Evolutionary conservation across 176 grass and related monocot species (phyloP).

Genomic region (Hyparrhenia diplandra): DNA sequence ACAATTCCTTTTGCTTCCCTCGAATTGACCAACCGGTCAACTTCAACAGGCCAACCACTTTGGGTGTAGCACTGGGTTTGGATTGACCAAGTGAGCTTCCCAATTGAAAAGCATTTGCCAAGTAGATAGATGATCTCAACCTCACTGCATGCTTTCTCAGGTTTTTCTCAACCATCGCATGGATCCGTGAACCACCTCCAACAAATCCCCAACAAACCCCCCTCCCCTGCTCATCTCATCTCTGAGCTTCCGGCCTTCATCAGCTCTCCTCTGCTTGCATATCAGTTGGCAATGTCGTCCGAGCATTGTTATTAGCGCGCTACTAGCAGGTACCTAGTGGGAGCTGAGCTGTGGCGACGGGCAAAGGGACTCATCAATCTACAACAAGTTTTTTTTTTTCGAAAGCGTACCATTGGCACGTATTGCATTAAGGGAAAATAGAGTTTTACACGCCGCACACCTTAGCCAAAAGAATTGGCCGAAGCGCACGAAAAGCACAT

Average conservation of each 20-base stretch:
- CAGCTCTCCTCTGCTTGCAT: background rate
- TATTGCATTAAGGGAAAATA: no score
- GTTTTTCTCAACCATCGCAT: constrained; percentile 26
- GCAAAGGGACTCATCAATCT: background rate
- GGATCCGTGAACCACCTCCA: constrained; percentile 56
- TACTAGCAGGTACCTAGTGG: background rate
- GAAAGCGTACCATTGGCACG: no score
- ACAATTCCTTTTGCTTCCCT: no score
- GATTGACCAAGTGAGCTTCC: constrained; percentile 24
- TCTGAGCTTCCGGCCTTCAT: background rate
- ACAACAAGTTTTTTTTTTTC: no score
- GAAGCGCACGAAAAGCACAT: no score
- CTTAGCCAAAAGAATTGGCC: no score
- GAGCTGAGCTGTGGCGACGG: background rate
- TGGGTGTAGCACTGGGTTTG: background rate
- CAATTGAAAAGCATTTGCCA: background rate
- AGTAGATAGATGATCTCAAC: background rate
- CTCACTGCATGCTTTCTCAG: background rate
- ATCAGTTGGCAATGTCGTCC: background rate
- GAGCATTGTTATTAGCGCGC: background rate
- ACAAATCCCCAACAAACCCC: constrained; percentile 64
- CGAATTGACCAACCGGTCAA: constrained; percentile 5
- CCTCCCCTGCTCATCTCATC: background rate
- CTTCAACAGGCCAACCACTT: constrained; percentile 13
- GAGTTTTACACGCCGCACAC: no score